Conservation (phyloP, 2,329 filamentous ascomycete species). For the Aspergillus texensis region DNA sequence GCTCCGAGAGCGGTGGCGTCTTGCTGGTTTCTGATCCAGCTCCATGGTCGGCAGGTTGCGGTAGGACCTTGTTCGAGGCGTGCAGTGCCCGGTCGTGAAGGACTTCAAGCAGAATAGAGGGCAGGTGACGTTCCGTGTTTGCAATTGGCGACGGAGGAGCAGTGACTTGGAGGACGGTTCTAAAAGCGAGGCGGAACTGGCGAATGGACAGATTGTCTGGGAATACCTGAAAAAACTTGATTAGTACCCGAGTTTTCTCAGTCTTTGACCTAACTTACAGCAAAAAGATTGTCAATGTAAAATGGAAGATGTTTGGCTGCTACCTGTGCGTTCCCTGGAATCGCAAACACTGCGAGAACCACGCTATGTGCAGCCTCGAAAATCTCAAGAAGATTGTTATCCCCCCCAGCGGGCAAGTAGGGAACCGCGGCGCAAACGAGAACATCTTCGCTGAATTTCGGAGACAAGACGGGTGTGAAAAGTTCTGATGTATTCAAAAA, state of each 20-base stretch:
- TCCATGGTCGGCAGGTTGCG: slow-evolving; percentile 38
- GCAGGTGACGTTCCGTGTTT: slow-evolving; percentile 73
- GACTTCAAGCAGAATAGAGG: slow-evolving; percentile 79
- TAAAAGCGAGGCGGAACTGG: slow-evolving; percentile 87
- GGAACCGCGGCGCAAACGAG: slow-evolving; percentile 73
- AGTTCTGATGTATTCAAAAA: slow-evolving; percentile 88
- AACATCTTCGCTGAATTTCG: slow-evolving; percentile 69
- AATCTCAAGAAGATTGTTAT: slow-evolving; percentile 64
- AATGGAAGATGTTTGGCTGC: slow-evolving; percentile 74
- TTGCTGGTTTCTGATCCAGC: slow-evolving; percentile 39
- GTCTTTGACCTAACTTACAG: slow-evolving; percentile 40
- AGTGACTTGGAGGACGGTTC: slow-evolving; percentile 78
- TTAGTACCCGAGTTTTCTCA: slow-evolving; percentile 1
- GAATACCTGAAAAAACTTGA: slow-evolving; percentile 59
- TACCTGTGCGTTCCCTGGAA: slow-evolving; percentile 73
- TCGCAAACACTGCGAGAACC: slow-evolving; percentile 76
- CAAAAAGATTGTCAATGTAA: slow-evolving; percentile 80
- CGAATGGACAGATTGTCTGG: slow-evolving; percentile 75
- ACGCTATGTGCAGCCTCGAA: slow-evolving; percentile 88
- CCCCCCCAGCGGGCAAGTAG: slow-evolving; percentile 68
- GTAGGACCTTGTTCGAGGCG: slow-evolving; percentile 55
- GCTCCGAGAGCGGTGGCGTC: slow-evolving; percentile 62
- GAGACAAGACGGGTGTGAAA: slow-evolving; percentile 70
- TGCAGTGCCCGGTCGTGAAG: slow-evolving; percentile 66
- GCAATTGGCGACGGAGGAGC: slow-evolving; percentile 77